A percentile compares a stretch with the other conserved stretches of the same genome.
phyloP scores from a whole-genome alignment of 768 basidiomycete species.

The Collybia nuda region DNA sequence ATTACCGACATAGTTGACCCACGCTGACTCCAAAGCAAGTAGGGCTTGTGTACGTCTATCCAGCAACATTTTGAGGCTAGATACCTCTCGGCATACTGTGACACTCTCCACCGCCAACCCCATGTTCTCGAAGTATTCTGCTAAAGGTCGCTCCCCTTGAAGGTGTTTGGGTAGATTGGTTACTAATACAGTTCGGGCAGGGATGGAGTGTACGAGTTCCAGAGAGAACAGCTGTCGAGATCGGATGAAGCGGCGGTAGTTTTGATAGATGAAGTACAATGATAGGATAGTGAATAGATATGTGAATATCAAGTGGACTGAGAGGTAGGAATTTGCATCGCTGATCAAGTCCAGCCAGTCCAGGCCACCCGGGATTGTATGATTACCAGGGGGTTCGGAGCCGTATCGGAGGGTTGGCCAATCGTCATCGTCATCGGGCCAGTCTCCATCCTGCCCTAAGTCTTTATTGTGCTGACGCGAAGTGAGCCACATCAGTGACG shows the following conservation, averaged over 20 bases:
- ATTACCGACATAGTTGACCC: conserved; percentile 93
- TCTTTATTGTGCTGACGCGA: conserved; percentile 68
- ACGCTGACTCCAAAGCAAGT: conserved; percentile 75
- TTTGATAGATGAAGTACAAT: conserved; percentile 83
- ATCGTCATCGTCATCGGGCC: conserved; percentile 40
- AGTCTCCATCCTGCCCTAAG: conserved; percentile 55
- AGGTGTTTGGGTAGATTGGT: conserved; percentile 83
- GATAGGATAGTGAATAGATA: conserved; percentile 90
- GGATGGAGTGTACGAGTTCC: conserved; percentile 92
- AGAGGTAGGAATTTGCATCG: conserved; percentile 87
- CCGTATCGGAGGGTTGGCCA: conserved; percentile 39
- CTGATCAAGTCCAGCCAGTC: conserved; percentile 89
- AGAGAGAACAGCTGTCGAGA: conserved; percentile 92
- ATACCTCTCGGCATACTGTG: conserved; percentile 82
- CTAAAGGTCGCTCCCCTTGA: conserved; percentile 79
- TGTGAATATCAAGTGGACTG: conserved; percentile 89
- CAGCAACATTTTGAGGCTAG: conserved; percentile 66
- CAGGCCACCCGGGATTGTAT: conserved; percentile 26
- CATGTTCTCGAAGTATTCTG: conserved; percentile 94
- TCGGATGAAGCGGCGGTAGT: conserved; percentile 86
- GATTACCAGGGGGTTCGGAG: conserved; percentile 27
- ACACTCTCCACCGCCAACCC: conserved; percentile 89
- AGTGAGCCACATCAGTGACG: conserved; percentile 5
- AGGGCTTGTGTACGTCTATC: conserved; percentile 82
- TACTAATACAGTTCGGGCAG: conserved; percentile 90